Conservation (phyloP, 108 stramenopile species). For the Chaetoceros tenuissimus region DNA sequence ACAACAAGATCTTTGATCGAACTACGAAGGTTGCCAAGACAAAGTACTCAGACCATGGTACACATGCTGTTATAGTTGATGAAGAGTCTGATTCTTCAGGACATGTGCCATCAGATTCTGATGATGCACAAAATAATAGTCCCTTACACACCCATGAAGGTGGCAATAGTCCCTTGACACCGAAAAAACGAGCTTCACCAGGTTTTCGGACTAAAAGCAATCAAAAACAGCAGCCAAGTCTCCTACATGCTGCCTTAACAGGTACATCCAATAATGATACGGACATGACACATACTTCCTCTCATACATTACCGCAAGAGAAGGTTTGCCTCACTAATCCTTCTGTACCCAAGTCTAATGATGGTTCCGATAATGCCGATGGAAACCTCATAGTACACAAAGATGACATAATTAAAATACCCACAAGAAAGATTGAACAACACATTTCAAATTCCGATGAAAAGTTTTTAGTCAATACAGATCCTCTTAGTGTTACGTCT, state of each 20-base stretch:
- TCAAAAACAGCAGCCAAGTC: neutral
- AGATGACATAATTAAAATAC: conserved; percentile 49
- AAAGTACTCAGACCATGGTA: conserved; percentile 39
- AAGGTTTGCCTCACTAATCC: conserved; percentile 75
- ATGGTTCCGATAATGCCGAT: conserved; percentile 63
- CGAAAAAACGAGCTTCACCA: neutral
- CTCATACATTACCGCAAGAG: conserved; percentile 8
- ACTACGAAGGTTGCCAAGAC: conserved; percentile 43
- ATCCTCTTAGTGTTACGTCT: conserved; percentile 8
- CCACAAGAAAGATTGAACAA: conserved; percentile 17
- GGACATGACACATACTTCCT: neutral
- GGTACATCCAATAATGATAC: conserved; percentile 9
- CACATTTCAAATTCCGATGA: conserved; percentile 15
- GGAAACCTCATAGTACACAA: conserved; percentile 68
- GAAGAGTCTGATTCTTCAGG: conserved; percentile 10
- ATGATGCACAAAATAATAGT: conserved; percentile 1
- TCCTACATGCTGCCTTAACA: conserved; percentile 5
- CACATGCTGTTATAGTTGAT: conserved; percentile 25
- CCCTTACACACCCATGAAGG: neutral
- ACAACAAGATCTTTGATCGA: neutral
- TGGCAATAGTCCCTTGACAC: neutral
- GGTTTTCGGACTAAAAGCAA: neutral
- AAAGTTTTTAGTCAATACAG: neutral
- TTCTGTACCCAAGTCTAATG: conserved; percentile 41
- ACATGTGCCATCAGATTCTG: neutral